A percentile compares a stretch with the other conserved stretches of the same genome.
Conservation (phyloP, 345 rosid species). For the Arabidopsis arenosa region DNA sequence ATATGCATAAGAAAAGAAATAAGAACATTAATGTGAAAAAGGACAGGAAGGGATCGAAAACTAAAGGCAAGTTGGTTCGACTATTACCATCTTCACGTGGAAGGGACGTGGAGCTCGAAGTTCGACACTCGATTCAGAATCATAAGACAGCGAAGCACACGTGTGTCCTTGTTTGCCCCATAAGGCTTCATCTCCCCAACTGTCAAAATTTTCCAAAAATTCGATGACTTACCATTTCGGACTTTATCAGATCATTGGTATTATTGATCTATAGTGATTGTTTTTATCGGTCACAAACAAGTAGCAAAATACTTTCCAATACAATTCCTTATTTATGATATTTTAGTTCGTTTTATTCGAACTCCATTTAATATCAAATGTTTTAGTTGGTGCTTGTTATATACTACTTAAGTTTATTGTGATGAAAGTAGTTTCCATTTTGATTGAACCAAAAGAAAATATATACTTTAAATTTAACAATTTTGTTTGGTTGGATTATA, state of each 20-base stretch:
- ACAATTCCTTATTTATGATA: too few relatives aligned
- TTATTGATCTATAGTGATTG: background rate
- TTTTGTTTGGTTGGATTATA: constrained; percentile 1
- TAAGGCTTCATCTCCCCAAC: constrained; percentile 45
- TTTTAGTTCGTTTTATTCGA: too few relatives aligned
- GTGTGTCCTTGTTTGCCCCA: constrained; percentile 61
- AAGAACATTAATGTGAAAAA: constrained; percentile 33
- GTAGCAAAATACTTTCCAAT: background rate
- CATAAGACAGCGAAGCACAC: constrained; percentile 66
- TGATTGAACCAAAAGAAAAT: background rate
- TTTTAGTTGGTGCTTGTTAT: background rate
- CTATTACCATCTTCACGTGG: constrained; percentile 52
- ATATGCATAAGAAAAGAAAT: background rate
- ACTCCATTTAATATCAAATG: background rate
- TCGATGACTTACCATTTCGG: background rate
- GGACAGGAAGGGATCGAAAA: constrained; percentile 32
- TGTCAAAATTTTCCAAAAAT: constrained; percentile 12
- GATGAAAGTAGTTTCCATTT: background rate
- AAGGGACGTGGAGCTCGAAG: constrained; percentile 58
- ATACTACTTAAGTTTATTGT: background rate
- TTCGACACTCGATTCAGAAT: constrained; percentile 39
- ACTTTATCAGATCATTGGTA: background rate
- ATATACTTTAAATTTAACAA: background rate
- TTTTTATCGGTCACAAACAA: background rate
- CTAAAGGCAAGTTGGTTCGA: constrained; percentile 38